Evolutionary conservation across 176 grass and related monocot species (phyloP).

Genomic region (Hordeum vulgare): MorexV3_pseudomolecules_assembly NC_058518.1:447792553-447793052

Average conservation of each 20-base stretch:
- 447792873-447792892: background rate
- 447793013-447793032: background rate
- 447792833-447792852: background rate
- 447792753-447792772: background rate
- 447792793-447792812: too few species aligned
- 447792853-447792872: background rate
- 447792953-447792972: background rate
- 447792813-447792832: background rate
- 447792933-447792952: background rate
- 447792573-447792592: slow-evolving; percentile 84
- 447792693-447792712: slow-evolving; percentile 12
- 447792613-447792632: slow-evolving; percentile 60
- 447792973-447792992: too few species aligned
- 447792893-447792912: background rate
- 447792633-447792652: slow-evolving; percentile 49
- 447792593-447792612: slow-evolving; percentile 78
- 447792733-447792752: background rate
- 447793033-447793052: too few species aligned
- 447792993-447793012: too few species aligned
- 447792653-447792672: slow-evolving; percentile 44
- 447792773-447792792: background rate
- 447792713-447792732: background rate
- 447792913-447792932: background rate
- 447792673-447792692: slow-evolving; percentile 18
- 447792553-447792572: slow-evolving; percentile 91